These are phyloP conservation scores for Schizosaccharomyces cryophilus DNA, from an alignment of 805 yeast genomes.

Conservation along the genomic window DNA sequence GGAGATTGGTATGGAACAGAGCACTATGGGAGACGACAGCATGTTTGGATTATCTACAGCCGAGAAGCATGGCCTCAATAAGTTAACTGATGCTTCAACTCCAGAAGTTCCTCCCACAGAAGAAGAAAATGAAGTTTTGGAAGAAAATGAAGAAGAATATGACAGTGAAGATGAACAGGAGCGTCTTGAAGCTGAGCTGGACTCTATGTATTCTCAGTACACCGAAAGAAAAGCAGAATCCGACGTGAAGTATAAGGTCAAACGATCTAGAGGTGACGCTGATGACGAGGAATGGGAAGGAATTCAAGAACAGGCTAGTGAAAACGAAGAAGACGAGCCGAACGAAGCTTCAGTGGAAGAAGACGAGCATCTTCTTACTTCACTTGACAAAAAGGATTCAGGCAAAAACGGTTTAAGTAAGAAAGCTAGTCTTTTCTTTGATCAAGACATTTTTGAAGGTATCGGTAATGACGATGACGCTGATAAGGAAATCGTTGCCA, in stretches of 20 bases:
- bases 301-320: slow-evolving; percentile 6
- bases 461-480: slow-evolving; percentile 10
- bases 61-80: slow-evolving; percentile 53
- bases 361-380: background rate
- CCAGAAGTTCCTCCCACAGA: slow-evolving; percentile 5
- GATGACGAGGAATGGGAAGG: slow-evolving; percentile 30
- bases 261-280: slow-evolving; percentile 24
- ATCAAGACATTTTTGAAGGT: slow-evolving; percentile 16
- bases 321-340: slow-evolving; percentile 8
- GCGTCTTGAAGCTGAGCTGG: slow-evolving; percentile 51
- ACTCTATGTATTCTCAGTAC: slow-evolving; percentile 41
- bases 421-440: slow-evolving; percentile 17
- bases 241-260: slow-evolving; percentile 28
- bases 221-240: slow-evolving; percentile 21
- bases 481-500: slow-evolving; percentile 9
- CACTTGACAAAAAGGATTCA: slow-evolving; percentile 1
- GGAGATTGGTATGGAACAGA: slow-evolving; percentile 80
- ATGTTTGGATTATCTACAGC: slow-evolving; percentile 73
- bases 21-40: slow-evolving; percentile 32
- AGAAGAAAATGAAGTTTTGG: slow-evolving; percentile 12
- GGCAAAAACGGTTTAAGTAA: slow-evolving; percentile 12
- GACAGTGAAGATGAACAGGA: slow-evolving; percentile 21
- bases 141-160: slow-evolving; percentile 11
- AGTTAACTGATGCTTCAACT: slow-evolving; percentile 2
- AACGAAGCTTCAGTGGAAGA: slow-evolving; percentile 4